phyloP scores from a whole-genome alignment of 164 flowering plant genomes.

The Paratinospora sagittata region DNA sequence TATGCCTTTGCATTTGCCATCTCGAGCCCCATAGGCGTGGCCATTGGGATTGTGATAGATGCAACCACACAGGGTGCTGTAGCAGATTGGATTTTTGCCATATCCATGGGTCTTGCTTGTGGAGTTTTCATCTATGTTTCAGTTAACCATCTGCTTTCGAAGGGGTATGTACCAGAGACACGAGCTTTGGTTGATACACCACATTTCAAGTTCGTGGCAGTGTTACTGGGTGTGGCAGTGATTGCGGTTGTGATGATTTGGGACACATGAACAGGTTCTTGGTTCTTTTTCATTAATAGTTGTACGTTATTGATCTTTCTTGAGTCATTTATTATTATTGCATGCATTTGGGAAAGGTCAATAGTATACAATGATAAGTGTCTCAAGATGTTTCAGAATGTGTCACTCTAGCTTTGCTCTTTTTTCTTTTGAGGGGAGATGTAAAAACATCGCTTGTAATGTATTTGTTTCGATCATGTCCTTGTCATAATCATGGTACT shows the following conservation, averaged over 20 bases:
- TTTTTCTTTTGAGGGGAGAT: too few species aligned
- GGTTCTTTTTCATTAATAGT: neutral
- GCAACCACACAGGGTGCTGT: constrained; percentile 57
- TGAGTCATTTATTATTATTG: too few species aligned
- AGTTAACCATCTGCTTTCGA: constrained; percentile 53
- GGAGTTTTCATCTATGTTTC: constrained; percentile 70
- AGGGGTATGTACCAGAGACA: constrained; percentile 42
- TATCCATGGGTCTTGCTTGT: constrained; percentile 72
- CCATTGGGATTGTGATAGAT: constrained; percentile 66
- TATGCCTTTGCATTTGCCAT: constrained; percentile 72
- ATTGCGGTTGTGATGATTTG: constrained; percentile 81
- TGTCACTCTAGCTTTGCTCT: too few species aligned
- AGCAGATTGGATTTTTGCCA: constrained; percentile 76
- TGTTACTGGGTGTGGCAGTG: constrained; percentile 49
- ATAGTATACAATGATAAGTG: neutral
- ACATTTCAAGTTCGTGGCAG: constrained; percentile 42
- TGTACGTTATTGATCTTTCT: too few species aligned
- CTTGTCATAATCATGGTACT: neutral
- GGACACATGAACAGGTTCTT: constrained; percentile 29
- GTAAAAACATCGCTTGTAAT: neutral
- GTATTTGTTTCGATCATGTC: neutral
- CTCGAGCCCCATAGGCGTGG: constrained; percentile 68
- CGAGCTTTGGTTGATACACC: constrained; percentile 28
- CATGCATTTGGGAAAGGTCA: neutral
- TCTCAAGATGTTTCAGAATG: neutral